phyloP scores from a whole-genome alignment of 106 monocot genomes.

The Dendrobium nobile region DNA sequence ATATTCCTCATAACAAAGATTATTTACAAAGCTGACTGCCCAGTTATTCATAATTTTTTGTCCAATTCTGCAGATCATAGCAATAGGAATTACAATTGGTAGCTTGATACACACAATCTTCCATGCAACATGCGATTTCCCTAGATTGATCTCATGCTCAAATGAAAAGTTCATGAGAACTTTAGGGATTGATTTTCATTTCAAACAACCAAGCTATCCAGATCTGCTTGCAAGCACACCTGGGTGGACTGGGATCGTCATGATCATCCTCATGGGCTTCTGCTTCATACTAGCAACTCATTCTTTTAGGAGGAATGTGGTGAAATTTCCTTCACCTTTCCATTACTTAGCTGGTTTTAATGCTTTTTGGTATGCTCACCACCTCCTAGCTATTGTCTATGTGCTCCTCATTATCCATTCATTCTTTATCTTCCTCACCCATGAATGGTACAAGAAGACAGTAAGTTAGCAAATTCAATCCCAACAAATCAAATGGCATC shows the following conservation, averaged over 20 bases:
- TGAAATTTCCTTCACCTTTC: slow-evolving; percentile 75
- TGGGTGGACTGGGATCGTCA: slow-evolving; percentile 76
- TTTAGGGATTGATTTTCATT: slow-evolving; percentile 55
- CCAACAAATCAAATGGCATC: not conserved
- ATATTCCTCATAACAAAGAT: not conserved
- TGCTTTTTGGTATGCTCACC: slow-evolving; percentile 97
- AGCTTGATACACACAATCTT: slow-evolving; percentile 43
- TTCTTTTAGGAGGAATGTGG: slow-evolving; percentile 71
- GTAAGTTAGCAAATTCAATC: slow-evolving; percentile 29
- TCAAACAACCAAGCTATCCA: slow-evolving; percentile 73
- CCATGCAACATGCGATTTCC: slow-evolving; percentile 81
- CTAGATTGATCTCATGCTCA: slow-evolving; percentile 55
- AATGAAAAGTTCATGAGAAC: slow-evolving; percentile 42
- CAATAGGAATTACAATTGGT: slow-evolving; percentile 52
- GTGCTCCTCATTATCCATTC: slow-evolving; percentile 61
- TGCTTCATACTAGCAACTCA: slow-evolving; percentile 84
- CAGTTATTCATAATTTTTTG: not conserved
- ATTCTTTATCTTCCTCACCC: slow-evolving; percentile 83
- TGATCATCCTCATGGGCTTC: slow-evolving; percentile 79
- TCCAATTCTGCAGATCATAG: slow-evolving; percentile 26
- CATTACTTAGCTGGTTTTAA: slow-evolving; percentile 88
- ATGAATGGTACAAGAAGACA: slow-evolving; percentile 79
- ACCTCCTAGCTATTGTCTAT: slow-evolving; percentile 68
- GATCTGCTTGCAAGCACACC: slow-evolving; percentile 42
- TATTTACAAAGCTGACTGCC: not conserved